These are phyloP conservation scores for Rhododendron vialii DNA, from an alignment of 148 eudicot species.

Conservation along the genomic window DNA sequence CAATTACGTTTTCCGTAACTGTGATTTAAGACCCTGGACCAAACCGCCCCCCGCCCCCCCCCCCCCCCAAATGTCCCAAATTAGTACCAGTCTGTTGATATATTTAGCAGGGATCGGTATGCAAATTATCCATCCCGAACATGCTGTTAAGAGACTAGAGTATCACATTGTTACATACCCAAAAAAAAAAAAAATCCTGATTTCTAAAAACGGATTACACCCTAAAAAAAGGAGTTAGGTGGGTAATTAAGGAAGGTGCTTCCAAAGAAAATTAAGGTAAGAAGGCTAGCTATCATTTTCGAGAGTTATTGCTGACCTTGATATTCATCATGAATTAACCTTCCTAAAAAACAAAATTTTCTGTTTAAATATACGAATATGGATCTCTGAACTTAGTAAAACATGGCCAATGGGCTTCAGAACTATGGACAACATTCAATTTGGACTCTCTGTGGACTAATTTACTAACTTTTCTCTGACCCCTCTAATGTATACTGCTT, in stretches of 20 bases:
- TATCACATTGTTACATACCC: no score
- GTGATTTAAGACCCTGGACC: not conserved
- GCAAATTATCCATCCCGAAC: not conserved
- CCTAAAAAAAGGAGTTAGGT: not conserved
- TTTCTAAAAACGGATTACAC: not conserved
- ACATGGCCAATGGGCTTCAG: no score
- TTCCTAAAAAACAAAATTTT: not conserved
- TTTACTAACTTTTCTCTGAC: no score
- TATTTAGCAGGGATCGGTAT: not conserved
- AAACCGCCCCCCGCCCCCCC: not conserved
- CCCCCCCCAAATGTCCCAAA: not conserved
- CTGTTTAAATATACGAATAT: not conserved
- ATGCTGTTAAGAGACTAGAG: no score
- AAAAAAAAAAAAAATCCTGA: no score
- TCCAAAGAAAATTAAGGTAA: not conserved
- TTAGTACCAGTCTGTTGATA: not conserved
- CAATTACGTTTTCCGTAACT: not conserved
- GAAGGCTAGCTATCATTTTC: not conserved
- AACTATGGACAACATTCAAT: no score
- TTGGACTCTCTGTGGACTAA: no score
- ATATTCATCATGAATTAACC: not conserved
- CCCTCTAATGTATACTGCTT: no score
- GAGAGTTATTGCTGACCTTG: not conserved
- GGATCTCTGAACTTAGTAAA: not conserved
- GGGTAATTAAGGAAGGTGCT: not conserved